Evolutionary conservation across 805 yeast genomes (phyloP).

Genomic region (Grigorovia transvaalensis): DNA sequence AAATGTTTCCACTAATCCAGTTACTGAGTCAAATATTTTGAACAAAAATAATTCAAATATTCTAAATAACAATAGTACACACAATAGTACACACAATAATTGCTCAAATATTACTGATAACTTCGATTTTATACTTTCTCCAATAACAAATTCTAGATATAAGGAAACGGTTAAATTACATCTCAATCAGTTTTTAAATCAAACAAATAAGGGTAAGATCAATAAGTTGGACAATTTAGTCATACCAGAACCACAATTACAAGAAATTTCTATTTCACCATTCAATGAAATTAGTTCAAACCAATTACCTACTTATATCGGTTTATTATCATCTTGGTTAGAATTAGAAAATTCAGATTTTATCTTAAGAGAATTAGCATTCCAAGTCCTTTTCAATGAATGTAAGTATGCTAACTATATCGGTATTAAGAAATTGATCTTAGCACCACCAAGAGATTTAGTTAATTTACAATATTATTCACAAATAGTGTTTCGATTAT

Average conservation of each 20-base stretch:
- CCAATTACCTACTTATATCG: conserved; percentile 32
- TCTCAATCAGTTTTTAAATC: background rate
- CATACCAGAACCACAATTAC: conserved; percentile 25
- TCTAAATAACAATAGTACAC: background rate
- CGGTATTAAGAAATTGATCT: conserved; percentile 44
- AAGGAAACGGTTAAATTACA: conserved; percentile 31
- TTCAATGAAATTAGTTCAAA: conserved; percentile 6
- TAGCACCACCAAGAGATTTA: conserved; percentile 57
- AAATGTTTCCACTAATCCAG: background rate
- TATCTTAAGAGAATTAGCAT: conserved; percentile 41
- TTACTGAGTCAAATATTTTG: background rate
- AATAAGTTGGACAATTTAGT: conserved; percentile 5
- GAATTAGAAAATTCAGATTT: conserved; percentile 49
- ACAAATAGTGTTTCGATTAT: conserved; percentile 29
- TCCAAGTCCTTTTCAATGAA: conserved; percentile 50
- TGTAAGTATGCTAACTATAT: conserved; percentile 47
- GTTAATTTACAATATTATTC: conserved; percentile 42
- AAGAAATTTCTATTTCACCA: conserved; percentile 27
- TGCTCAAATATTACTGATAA: conserved; percentile 5
- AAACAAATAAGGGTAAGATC: background rate
- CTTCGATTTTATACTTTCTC: conserved; percentile 43
- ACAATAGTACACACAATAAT: background rate
- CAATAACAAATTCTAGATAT: conserved; percentile 44
- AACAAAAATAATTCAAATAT: conserved; percentile 1
- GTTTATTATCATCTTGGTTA: conserved; percentile 58